Evolutionary conservation across 306 rosid species (phyloP).

Genomic region (Rosa rugosa): DNA sequence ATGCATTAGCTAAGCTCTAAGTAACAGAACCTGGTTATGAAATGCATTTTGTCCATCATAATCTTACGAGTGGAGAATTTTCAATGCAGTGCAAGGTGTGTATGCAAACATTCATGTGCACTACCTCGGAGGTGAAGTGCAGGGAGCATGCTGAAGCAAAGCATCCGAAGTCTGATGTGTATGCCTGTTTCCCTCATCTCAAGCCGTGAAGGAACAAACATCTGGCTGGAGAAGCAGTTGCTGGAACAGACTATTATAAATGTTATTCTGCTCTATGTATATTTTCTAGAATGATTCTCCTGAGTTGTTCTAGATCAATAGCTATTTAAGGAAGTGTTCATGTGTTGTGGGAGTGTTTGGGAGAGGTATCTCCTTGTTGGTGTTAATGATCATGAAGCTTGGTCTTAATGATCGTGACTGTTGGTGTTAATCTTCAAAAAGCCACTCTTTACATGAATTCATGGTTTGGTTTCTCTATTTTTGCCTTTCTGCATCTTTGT

Average conservation of each 20-base stretch:
- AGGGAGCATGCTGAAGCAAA: constrained; percentile 70
- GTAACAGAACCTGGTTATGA: background rate
- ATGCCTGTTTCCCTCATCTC: constrained; percentile 54
- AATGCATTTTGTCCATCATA: background rate
- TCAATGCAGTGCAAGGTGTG: constrained; percentile 64
- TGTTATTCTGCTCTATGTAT: constrained; percentile 26
- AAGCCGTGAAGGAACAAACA: constrained; percentile 32
- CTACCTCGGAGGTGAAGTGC: constrained; percentile 66
- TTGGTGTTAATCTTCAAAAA: background rate
- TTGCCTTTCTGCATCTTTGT: background rate
- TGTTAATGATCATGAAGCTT: no score
- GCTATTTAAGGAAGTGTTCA: constrained; percentile 27
- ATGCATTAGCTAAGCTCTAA: background rate
- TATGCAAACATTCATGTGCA: constrained; percentile 70
- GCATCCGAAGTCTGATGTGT: constrained; percentile 62
- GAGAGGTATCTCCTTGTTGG: background rate
- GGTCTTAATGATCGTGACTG: constrained; percentile 23
- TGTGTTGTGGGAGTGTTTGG: constrained; percentile 10
- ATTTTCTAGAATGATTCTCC: constrained; percentile 22
- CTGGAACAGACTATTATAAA: constrained; percentile 19
- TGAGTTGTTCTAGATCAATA: constrained; percentile 2
- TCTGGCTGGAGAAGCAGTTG: background rate
- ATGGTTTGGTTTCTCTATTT: background rate
- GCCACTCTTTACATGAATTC: background rate
- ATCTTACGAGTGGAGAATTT: background rate